A percentile compares a stretch with the other conserved stretches of the same genome.
phyloP scores from a whole-genome alignment of 768 basidiomycete species.

The Tylopilus vinaceipallidus region DNA sequence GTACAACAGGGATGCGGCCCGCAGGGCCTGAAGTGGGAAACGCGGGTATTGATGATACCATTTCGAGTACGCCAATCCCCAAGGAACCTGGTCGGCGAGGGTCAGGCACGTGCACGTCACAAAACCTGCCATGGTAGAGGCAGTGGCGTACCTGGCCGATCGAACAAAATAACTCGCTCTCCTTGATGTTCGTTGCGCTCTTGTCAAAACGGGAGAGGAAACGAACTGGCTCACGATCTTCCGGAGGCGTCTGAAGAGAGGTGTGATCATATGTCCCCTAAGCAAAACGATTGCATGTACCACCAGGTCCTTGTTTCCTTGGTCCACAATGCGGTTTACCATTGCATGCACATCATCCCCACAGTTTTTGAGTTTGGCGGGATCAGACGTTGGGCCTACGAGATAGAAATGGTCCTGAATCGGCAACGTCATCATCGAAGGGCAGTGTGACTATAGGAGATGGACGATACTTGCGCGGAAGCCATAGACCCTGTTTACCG shows the following conservation, averaged over 20 bases:
- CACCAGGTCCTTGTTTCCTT: slow-evolving; percentile 42
- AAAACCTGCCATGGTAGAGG: neutral
- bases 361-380: slow-evolving; percentile 39
- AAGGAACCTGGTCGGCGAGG: slow-evolving; percentile 44
- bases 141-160: slow-evolving; percentile 44
- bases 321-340: slow-evolving; percentile 47
- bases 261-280: neutral
- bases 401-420: slow-evolving; percentile 50
- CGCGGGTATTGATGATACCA: slow-evolving; percentile 61
- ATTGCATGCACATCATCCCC: slow-evolving; percentile 33
- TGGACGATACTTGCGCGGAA: slow-evolving; percentile 39
- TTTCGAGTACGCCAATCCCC: slow-evolving; percentile 48
- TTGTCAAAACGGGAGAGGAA: slow-evolving; percentile 59
- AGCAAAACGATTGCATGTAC: slow-evolving; percentile 25
- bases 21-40: slow-evolving; percentile 49
- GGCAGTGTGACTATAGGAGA: neutral
- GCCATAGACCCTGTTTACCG: slow-evolving; percentile 38
- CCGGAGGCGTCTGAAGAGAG: slow-evolving; percentile 25
- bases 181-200: slow-evolving; percentile 59
- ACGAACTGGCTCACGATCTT: slow-evolving; percentile 37
- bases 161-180: slow-evolving; percentile 45
- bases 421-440: neutral
- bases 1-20: slow-evolving; percentile 43
- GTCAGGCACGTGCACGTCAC: neutral
- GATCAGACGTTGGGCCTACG: slow-evolving; percentile 48